A percentile compares a stretch with the other conserved stretches of the same genome.
Evolutionary conservation across 257 asterid genomes (phyloP).

Genomic region (Solanum lycopersicoides): DNA sequence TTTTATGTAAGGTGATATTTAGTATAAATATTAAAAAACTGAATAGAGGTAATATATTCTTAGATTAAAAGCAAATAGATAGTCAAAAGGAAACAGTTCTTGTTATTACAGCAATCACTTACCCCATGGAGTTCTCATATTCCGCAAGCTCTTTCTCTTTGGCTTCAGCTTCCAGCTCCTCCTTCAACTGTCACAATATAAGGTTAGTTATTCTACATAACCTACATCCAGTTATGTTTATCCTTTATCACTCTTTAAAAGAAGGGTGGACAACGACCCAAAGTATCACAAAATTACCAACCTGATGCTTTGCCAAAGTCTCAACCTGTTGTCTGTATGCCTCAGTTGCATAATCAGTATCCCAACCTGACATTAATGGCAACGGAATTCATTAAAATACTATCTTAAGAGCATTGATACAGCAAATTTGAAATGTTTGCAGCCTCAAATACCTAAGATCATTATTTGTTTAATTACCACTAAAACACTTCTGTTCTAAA

Average conservation of each 20-base stretch:
- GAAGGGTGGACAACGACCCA: not conserved
- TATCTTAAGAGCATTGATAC: conserved; percentile 2
- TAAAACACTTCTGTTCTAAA: not conserved
- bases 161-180: conserved; percentile 85
- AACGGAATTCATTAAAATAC: conserved; percentile 3
- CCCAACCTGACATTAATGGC: conserved; percentile 65
- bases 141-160: conserved; percentile 84
- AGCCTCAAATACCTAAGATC: not conserved
- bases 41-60: too few species aligned
- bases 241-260: not conserved
- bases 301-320: conserved; percentile 88
- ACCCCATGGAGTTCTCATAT: conserved; percentile 50
- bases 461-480: not conserved
- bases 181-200: conserved; percentile 49
- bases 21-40: too few species aligned
- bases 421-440: not conserved
- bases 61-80: too few species aligned
- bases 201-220: not conserved
- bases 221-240: not conserved
- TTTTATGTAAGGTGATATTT: too few species aligned
- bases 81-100: not conserved
- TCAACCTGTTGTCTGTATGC: conserved; percentile 90
- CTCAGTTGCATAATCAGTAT: conserved; percentile 94
- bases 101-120: not conserved
- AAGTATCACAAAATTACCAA: conserved; percentile 10